Conservation (phyloP, 176 grass and related monocot genomes). For the Bonia amplexicaulis region DNA sequence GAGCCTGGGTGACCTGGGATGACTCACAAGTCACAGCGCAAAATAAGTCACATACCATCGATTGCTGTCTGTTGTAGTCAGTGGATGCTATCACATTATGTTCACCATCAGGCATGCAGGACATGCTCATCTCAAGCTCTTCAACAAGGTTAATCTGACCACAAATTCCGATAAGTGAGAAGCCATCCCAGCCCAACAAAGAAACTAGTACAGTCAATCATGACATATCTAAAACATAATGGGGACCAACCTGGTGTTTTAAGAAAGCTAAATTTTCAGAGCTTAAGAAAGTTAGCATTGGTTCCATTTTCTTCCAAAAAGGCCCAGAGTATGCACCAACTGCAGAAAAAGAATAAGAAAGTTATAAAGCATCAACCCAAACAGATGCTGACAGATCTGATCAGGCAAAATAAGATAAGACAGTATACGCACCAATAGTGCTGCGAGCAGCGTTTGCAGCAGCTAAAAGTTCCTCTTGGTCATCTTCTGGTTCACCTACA, state of each 20-base stretch:
- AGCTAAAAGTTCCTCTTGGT: constrained; percentile 73
- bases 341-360: constrained; percentile 30
- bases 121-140: constrained; percentile 69
- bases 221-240: constrained; percentile 15
- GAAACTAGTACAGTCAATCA: background rate
- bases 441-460: constrained; percentile 70
- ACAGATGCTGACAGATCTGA: background rate
- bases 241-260: constrained; percentile 58
- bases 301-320: constrained; percentile 97
- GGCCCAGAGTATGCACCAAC: constrained; percentile 58
- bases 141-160: constrained; percentile 71
- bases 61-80: constrained; percentile 11
- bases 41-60: constrained; percentile 12
- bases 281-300: constrained; percentile 54
- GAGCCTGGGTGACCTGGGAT: background rate
- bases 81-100: constrained; percentile 36
- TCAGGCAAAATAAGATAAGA: constrained; percentile 8
- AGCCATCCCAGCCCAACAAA: constrained; percentile 2
- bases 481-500: constrained; percentile 76
- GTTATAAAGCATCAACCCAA: constrained; percentile 9
- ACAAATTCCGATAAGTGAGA: constrained; percentile 6
- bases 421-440: constrained; percentile 47
- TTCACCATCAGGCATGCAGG: constrained; percentile 35
- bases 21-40: background rate
- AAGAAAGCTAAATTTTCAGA: constrained; percentile 58